Conservation (phyloP, 371 early-diverging fungal species). For the Zancudomyces culisetae region DNA sequence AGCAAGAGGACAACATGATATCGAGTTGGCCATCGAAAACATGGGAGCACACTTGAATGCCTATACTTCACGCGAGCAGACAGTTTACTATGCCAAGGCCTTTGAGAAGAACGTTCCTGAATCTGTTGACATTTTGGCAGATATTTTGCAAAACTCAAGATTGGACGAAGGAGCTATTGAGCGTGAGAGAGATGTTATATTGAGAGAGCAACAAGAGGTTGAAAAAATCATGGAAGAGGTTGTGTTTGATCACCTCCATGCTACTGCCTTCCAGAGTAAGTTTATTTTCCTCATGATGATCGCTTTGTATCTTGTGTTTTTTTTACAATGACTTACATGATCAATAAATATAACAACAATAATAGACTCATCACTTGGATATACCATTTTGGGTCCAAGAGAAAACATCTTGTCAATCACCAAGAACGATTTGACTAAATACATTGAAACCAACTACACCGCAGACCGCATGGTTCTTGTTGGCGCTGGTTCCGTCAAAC, state of each 20-base stretch:
- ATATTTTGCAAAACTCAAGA: slow-evolving; percentile 82
- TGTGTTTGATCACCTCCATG: slow-evolving; percentile 87
- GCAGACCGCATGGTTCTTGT: slow-evolving; percentile 90
- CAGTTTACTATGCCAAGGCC: slow-evolving; percentile 90
- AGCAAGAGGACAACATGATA: slow-evolving; percentile 60
- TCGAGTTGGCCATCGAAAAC: slow-evolving; percentile 88
- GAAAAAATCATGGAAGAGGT: slow-evolving; percentile 92
- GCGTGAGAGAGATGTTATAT: slow-evolving; percentile 84
- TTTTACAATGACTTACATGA: not conserved
- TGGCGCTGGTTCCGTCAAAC: slow-evolving; percentile 84
- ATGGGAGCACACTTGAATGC: slow-evolving; percentile 95
- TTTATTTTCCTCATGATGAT: not conserved
- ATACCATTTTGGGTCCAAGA: slow-evolving; percentile 83
- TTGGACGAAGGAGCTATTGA: slow-evolving; percentile 67
- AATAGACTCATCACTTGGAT: slow-evolving; percentile 43
- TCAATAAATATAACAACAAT: not conserved
- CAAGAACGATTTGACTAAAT: slow-evolving; percentile 60
- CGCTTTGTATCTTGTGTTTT: not conserved
- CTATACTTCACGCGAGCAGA: slow-evolving; percentile 95
- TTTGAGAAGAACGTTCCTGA: slow-evolving; percentile 67
- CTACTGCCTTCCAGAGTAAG: slow-evolving; percentile 79
- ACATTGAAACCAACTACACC: slow-evolving; percentile 82
- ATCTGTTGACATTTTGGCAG: slow-evolving; percentile 81
- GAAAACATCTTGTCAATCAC: slow-evolving; percentile 76
- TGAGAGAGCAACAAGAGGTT: slow-evolving; percentile 89